phyloP scores from a whole-genome alignment of 2,329 filamentous ascomycete genomes.

The Fusarium sp. region DNA sequence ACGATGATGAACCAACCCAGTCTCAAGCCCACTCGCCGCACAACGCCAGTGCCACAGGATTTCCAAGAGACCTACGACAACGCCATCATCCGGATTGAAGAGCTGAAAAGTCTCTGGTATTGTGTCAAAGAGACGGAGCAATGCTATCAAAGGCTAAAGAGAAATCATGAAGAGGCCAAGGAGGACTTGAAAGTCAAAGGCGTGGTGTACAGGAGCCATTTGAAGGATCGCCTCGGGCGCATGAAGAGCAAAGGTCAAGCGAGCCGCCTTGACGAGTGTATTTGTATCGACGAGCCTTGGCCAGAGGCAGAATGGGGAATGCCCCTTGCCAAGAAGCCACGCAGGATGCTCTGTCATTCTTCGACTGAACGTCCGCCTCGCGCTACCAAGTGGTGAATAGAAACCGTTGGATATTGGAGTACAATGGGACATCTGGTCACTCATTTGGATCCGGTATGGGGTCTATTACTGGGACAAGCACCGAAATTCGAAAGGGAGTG shows the following conservation, averaged over 20 bases:
- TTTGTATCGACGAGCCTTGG: slow-evolving; percentile 35
- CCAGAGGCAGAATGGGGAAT: slow-evolving; percentile 25
- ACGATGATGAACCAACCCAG: background rate
- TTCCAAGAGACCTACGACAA: background rate
- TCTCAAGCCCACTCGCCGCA: background rate
- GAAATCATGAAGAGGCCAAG: background rate
- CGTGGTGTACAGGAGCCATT: background rate
- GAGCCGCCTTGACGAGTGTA: slow-evolving; percentile 38
- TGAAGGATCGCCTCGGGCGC: background rate
- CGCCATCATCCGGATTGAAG: background rate
- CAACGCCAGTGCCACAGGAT: background rate
- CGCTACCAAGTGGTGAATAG: background rate
- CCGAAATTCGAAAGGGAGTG: background rate
- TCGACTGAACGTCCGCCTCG: background rate
- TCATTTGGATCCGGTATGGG: background rate
- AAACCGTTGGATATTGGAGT: background rate
- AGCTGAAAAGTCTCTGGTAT: background rate
- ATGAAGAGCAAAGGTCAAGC: slow-evolving; percentile 38
- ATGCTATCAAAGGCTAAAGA: background rate
- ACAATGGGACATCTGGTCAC: background rate
- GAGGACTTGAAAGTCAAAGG: background rate
- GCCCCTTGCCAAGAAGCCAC: background rate
- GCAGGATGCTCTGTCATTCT: slow-evolving; percentile 15
- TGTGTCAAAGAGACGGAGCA: background rate
- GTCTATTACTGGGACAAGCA: background rate